These are phyloP conservation scores for Perilla frutescens DNA, from an alignment of 257 asterid species.

Conservation along the genomic window DNA sequence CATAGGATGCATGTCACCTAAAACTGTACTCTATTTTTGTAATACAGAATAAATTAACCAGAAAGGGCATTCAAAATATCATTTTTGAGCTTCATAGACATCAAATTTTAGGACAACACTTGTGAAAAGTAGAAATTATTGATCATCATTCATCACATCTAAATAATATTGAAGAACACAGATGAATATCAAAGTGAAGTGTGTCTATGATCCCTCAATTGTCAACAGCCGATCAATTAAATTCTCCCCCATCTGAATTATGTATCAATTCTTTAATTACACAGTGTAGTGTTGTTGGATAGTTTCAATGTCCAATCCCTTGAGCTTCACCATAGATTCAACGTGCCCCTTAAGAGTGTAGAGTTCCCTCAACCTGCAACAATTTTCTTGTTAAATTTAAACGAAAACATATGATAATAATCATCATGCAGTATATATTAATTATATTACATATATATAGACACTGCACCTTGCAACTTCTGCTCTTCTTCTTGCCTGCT, in stretches of 20 bases:
- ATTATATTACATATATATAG: no score
- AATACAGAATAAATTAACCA: no score
- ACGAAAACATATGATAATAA: no score
- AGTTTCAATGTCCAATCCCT: constrained; percentile 72
- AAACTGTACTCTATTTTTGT: no score
- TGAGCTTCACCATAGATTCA: constrained; percentile 73
- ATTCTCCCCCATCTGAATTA: constrained; percentile 1
- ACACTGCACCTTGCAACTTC: constrained; percentile 85
- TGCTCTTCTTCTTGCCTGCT: constrained; percentile 79
- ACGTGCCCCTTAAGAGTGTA: constrained; percentile 87
- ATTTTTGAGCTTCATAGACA: no score
- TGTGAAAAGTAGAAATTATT: not conserved
- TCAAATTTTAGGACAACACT: not conserved
- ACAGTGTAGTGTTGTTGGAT: constrained; percentile 74
- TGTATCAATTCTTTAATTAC: constrained; percentile 26
- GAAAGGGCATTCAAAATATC: not conserved
- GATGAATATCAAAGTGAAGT: not conserved
- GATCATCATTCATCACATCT: not conserved
- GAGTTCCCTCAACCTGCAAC: constrained; percentile 72
- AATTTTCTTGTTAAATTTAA: constrained; percentile 27
- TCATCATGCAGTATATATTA: no score
- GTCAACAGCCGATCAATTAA: constrained; percentile 9
- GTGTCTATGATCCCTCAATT: not conserved
- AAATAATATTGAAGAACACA: not conserved
- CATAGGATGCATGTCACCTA: no score